A percentile compares a stretch with the other conserved stretches of the same genome.
Conservation (phyloP, 2,329 filamentous ascomycete species). For the Ophiosphaerella korrae region DNA sequence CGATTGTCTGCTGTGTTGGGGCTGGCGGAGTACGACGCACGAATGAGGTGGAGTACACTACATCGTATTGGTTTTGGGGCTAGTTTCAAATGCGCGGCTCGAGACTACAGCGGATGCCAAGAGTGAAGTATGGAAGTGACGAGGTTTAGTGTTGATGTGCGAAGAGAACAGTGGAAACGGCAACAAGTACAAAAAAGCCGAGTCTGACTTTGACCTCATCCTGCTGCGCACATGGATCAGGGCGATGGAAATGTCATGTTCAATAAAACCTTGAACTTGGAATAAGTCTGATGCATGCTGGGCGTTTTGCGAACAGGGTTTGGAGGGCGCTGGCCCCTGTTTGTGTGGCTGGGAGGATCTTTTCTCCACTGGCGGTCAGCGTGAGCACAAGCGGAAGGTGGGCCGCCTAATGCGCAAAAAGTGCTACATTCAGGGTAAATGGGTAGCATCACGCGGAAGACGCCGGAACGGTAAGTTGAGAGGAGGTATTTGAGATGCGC, state of each 20-base stretch:
- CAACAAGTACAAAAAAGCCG: no score
- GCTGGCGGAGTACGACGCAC: no score
- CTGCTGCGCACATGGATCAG: no score
- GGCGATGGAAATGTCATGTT: background rate
- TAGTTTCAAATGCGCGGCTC: no score
- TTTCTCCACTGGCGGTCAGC: conserved; percentile 26
- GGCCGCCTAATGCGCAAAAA: conserved; percentile 17
- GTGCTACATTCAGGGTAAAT: conserved; percentile 9
- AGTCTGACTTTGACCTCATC: no score
- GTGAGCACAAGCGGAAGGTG: conserved; percentile 33
- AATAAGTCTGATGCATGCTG: background rate
- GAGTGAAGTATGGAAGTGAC: no score
- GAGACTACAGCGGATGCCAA: no score
- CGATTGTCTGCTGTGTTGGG: no score
- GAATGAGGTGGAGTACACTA: no score
- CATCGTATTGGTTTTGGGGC: no score
- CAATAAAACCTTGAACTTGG: background rate
- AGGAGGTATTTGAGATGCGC: conserved; percentile 2
- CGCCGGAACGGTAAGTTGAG: background rate
- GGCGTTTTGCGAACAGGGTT: conserved; percentile 8
- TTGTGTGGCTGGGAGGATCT: conserved; percentile 18
- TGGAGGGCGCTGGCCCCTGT: conserved; percentile 18
- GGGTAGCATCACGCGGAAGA: background rate
- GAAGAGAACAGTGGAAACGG: no score
- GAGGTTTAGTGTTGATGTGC: no score